These are phyloP conservation scores for Populus tremula DNA, from an alignment of 345 rosid genomes.

Conservation along the genomic window DNA sequence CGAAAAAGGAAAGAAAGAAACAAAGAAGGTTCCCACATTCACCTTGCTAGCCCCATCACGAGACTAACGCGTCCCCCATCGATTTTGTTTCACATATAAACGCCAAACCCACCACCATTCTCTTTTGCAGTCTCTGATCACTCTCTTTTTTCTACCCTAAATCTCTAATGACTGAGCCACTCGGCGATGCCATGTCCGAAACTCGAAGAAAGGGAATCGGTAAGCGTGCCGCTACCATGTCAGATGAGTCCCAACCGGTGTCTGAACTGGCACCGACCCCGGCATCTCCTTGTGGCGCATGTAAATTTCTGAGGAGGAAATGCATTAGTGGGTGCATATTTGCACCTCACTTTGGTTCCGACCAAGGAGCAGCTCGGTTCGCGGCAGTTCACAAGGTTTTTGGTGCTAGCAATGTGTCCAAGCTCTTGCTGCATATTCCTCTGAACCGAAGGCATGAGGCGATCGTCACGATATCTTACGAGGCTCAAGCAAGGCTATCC, in stretches of 20 bases:
- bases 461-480: constrained; percentile 80
- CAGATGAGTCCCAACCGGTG: background rate
- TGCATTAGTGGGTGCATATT: constrained; percentile 90
- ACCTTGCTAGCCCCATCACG: constrained; percentile 72
- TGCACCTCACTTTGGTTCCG: constrained; percentile 86
- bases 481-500: constrained; percentile 94
- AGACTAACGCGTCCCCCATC: constrained; percentile 63
- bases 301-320: constrained; percentile 94
- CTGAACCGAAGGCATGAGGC: constrained; percentile 83
- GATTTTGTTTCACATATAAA: constrained; percentile 38
- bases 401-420: constrained; percentile 93
- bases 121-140: background rate
- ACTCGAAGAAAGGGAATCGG: constrained; percentile 43
- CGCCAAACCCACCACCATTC: constrained; percentile 36
- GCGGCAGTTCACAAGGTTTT: constrained; percentile 96
- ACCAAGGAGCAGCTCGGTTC: constrained; percentile 92
- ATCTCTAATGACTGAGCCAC: constrained; percentile 52
- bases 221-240: constrained; percentile 20
- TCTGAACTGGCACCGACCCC: constrained; percentile 25
- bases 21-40: constrained; percentile 47
- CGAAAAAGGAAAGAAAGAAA: constrained; percentile 11
- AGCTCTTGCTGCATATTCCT: constrained; percentile 78
- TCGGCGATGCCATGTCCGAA: constrained; percentile 37
- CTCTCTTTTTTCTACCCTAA: background rate
- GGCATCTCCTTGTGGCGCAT: constrained; percentile 84